Conservation (phyloP, 352 stramenopile genomes). For the Pythium myriotylum region DNA sequence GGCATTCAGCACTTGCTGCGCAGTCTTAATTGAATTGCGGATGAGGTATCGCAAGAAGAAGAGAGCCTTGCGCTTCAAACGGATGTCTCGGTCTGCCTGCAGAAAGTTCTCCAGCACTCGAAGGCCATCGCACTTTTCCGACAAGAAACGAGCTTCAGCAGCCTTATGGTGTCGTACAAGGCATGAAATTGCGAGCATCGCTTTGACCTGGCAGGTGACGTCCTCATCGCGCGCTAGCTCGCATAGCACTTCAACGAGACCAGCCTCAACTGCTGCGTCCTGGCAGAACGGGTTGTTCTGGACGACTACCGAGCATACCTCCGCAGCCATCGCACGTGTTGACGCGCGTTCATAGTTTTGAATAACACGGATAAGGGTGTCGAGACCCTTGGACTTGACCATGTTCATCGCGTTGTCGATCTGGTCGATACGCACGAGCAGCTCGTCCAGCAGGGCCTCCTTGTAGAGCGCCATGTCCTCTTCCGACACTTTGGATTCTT, state of each 20-base stretch:
- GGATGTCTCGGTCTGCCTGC: slow-evolving; percentile 49
- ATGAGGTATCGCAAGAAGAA: slow-evolving; percentile 87
- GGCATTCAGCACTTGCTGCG: slow-evolving; percentile 44
- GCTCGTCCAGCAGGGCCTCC: slow-evolving; percentile 78
- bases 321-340: slow-evolving; percentile 67
- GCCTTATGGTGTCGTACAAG: slow-evolving; percentile 73
- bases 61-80: slow-evolving; percentile 79
- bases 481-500: slow-evolving; percentile 37
- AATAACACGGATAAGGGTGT: slow-evolving; percentile 63
- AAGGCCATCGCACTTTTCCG: slow-evolving; percentile 57
- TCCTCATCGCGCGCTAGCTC: slow-evolving; percentile 51
- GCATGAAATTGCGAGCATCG: slow-evolving; percentile 81
- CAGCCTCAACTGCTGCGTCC: slow-evolving; percentile 61
- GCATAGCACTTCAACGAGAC: slow-evolving; percentile 72
- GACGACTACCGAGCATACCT: slow-evolving; percentile 81
- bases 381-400: slow-evolving; percentile 78
- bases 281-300: slow-evolving; percentile 89
- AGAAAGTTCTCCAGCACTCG: slow-evolving; percentile 61
- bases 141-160: slow-evolving; percentile 64
- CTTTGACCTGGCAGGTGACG: slow-evolving; percentile 74
- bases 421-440: slow-evolving; percentile 85
- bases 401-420: slow-evolving; percentile 91
- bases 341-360: slow-evolving; percentile 47
- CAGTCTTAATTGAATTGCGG: slow-evolving; percentile 55
- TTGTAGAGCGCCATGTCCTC: slow-evolving; percentile 83